phyloP scores from a whole-genome alignment of 768 basidiomycete species.

The Lactifluus pinguis region DNA sequence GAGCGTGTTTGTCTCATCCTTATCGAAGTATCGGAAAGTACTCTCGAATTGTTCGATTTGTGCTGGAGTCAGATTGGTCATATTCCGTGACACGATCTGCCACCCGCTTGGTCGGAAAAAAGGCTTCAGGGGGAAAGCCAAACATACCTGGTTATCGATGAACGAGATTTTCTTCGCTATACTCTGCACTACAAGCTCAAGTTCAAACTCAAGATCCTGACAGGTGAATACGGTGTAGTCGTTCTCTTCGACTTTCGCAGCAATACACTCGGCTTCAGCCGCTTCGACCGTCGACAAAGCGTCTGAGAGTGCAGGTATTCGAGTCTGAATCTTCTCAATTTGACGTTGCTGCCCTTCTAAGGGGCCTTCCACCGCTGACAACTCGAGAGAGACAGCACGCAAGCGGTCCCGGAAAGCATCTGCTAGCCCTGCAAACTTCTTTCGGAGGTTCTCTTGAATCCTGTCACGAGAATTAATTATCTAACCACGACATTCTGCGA shows the following conservation, averaged over 20 bases:
- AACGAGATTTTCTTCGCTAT: slow-evolving; percentile 89
- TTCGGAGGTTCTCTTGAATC: slow-evolving; percentile 73
- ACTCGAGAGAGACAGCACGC: slow-evolving; percentile 54
- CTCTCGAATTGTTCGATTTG: slow-evolving; percentile 95
- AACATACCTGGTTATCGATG: slow-evolving; percentile 84
- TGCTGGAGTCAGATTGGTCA: slow-evolving; percentile 91
- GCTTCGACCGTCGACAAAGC: slow-evolving; percentile 42
- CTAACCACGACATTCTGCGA: background rate
- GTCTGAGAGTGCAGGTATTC: slow-evolving; percentile 57
- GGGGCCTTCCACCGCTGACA: slow-evolving; percentile 68
- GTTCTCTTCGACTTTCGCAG: slow-evolving; percentile 94
- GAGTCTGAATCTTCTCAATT: slow-evolving; percentile 53
- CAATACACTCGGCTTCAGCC: slow-evolving; percentile 67
- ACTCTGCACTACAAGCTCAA: slow-evolving; percentile 71
- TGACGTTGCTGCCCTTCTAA: slow-evolving; percentile 76
- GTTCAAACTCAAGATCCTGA: slow-evolving; percentile 85
- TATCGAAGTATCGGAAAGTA: slow-evolving; percentile 96
- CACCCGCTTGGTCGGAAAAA: background rate
- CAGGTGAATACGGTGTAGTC: slow-evolving; percentile 88
- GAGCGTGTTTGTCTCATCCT: slow-evolving; percentile 85
- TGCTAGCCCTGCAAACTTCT: slow-evolving; percentile 67
- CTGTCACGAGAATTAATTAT: slow-evolving; percentile 30
- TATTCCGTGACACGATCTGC: slow-evolving; percentile 87
- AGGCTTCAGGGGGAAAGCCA: background rate
- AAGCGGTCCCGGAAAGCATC: slow-evolving; percentile 68